Evolutionary conservation across 495 filamentous ascomycete genomes (phyloP), one percentile per base, ranked within the genome.

Genomic region (Rusavskia elegans): DNA sequence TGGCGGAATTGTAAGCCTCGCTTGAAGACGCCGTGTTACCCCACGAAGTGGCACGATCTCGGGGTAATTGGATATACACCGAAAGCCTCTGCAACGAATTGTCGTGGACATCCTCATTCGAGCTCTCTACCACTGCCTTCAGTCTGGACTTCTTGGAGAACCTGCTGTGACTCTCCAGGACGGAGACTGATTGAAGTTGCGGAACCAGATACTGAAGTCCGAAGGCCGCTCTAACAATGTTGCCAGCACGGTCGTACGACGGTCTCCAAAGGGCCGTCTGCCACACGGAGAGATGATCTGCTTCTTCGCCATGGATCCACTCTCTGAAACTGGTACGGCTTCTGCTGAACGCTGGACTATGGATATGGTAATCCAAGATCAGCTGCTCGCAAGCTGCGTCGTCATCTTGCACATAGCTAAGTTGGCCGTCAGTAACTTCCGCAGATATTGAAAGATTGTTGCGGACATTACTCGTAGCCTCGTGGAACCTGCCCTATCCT

Each of bases 391-490:
- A 48, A 40, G 45, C 25, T 38, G 37, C 25, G 29, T 3, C 17
- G 29, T 56, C 50, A 23, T 56, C 50, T 56, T 53, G 54, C 19
- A 56, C 45, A 23, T 53, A 42, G 14, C 54, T 56, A 29, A 27
- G n/a, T 23, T 29, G 20, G n/a, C n/a, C n/a, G 40, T 42, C 40
- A 42, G 40, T 42, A 19, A 2, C n/a, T 19, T 21, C n/a, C n/a
- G n/a, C 20, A 0, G 1, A 19, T 19, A 8, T 5, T 21, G n/a
- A 6, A 19, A 19, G 20, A 2, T 13, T 42, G n/a, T 42, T 21
- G n/a, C 40, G 8, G 8, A 42, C 40, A 42, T 19, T 21, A 42
- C 13, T 42, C 40, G 40, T 42, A 42, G 20, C 4, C 8, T 19
- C n/a, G 40, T 42, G 5, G n/a, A 42, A 19, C 10, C 9, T 21